phyloP scores from a whole-genome alignment of 441 rosid genomes.

The Lepidium campestre region DNA sequence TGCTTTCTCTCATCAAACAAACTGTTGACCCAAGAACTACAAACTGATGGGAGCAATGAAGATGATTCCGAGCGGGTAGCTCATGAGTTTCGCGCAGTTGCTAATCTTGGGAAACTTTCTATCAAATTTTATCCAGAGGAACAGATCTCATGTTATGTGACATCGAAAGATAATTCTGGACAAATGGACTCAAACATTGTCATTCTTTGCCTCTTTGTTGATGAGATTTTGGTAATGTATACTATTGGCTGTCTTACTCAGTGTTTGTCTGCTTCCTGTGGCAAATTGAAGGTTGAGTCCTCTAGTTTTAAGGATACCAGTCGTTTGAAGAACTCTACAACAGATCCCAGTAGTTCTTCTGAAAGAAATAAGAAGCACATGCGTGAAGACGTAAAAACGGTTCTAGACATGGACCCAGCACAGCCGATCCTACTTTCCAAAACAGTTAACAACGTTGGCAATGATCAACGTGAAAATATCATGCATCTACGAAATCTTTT shows the following conservation, averaged over 20 bases:
- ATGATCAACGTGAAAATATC: constrained; percentile 34
- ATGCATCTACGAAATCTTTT: constrained; percentile 40
- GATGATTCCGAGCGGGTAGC: constrained; percentile 28
- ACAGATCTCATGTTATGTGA: constrained; percentile 29
- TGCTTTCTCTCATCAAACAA: constrained; percentile 28
- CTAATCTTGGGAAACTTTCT: constrained; percentile 49
- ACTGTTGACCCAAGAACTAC: constrained; percentile 30
- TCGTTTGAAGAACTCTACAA: constrained; percentile 28
- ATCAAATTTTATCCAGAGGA: constrained; percentile 38
- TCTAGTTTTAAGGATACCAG: constrained; percentile 28
- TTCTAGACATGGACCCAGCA: constrained; percentile 63
- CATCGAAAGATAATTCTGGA: constrained; percentile 34
- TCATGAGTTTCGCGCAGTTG: constrained; percentile 35
- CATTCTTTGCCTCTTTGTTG: constrained; percentile 50
- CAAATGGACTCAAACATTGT: constrained; percentile 36
- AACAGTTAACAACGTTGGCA: constrained; percentile 23
- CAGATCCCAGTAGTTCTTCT: constrained; percentile 28
- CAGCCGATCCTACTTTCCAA: constrained; percentile 35
- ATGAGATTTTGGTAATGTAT: constrained; percentile 45
- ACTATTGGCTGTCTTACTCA: constrained; percentile 42
- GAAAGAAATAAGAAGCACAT: constrained; percentile 34
- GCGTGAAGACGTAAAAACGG: constrained; percentile 31
- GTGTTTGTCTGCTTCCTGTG: constrained; percentile 53
- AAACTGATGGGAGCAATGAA: constrained; percentile 27
- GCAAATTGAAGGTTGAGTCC: constrained; percentile 47